phyloP scores from a whole-genome alignment of 441 rosid genomes.

The Populus trichocarpa region DNA sequence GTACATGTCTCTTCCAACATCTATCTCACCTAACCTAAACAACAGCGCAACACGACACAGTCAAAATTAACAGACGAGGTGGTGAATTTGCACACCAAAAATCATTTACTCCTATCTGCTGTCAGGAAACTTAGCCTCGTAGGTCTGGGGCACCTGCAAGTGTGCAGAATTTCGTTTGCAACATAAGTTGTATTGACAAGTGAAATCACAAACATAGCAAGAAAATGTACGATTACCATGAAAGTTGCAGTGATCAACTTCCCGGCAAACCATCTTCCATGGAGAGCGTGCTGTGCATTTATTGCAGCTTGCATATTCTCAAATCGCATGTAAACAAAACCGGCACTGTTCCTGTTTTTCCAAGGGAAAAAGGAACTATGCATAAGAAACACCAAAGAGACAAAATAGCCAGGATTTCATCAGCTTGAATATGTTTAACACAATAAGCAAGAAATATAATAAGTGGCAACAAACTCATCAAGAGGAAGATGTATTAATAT shows the following conservation, averaged over 20 bases:
- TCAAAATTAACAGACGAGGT: not conserved
- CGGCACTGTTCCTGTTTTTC: slow-evolving; percentile 66
- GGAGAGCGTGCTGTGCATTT: slow-evolving; percentile 75
- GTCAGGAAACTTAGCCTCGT: slow-evolving; percentile 64
- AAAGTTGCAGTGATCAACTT: slow-evolving; percentile 92
- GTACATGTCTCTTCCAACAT: not conserved
- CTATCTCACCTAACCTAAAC: not conserved
- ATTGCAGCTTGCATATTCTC: slow-evolving; percentile 60
- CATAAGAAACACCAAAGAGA: not conserved
- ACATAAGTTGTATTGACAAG: not conserved
- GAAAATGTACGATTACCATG: slow-evolving; percentile 42
- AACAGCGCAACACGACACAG: not conserved
- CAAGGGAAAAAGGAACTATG: not conserved
- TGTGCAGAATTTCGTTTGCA: not conserved
- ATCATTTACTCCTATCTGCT: slow-evolving; percentile 36
- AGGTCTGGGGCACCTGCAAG: slow-evolving; percentile 52
- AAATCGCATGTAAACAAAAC: slow-evolving; percentile 79
- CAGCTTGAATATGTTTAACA: not conserved
- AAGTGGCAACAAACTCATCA: not conserved
- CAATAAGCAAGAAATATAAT: not conserved
- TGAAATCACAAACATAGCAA: not conserved
- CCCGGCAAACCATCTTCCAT: slow-evolving; percentile 99
- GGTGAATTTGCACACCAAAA: not conserved
- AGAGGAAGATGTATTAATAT: not conserved
- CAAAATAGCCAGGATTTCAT: not conserved